Percentiles rank a stretch among this genome's conserved stretches.
phyloP scores from a whole-genome alignment of 2,329 filamentous ascomycete species.

The Phaeophleospora eucalypticola region DNA sequence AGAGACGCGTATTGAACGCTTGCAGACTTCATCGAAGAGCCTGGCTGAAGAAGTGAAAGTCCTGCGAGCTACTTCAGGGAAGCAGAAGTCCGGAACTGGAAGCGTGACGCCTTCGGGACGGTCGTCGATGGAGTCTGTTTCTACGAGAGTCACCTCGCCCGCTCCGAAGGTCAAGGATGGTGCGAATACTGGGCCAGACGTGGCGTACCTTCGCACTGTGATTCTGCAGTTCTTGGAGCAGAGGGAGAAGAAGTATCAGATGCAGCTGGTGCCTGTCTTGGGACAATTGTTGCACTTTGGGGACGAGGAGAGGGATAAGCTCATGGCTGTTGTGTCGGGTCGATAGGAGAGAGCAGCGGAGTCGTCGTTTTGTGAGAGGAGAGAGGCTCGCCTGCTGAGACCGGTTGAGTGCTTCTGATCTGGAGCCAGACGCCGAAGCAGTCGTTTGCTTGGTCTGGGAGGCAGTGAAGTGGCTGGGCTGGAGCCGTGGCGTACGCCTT shows the following conservation, averaged over 20 bases:
- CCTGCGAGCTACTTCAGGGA: constrained; percentile 39
- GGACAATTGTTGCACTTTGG: constrained; percentile 74
- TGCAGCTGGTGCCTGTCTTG: constrained; percentile 72
- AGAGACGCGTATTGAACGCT: constrained; percentile 23
- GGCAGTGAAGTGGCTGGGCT: too few species aligned
- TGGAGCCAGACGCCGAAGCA: too few species aligned
- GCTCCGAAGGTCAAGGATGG: constrained; percentile 20
- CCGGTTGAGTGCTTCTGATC: too few species aligned
- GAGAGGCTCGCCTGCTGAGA: too few species aligned
- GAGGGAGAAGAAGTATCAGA: constrained; percentile 70
- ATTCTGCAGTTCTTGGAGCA: constrained; percentile 77
- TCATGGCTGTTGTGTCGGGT: constrained; percentile 67
- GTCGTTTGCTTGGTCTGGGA: too few species aligned
- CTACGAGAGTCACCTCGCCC: constrained; percentile 48
- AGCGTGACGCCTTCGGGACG: constrained; percentile 52
- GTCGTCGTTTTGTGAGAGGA: too few species aligned
- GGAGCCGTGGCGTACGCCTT: too few species aligned
- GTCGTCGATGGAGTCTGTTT: constrained; percentile 59
- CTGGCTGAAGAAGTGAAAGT: constrained; percentile 57
- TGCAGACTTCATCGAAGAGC: constrained; percentile 60
- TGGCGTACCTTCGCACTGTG: constrained; percentile 74
- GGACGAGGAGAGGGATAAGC: constrained; percentile 80
- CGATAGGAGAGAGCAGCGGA: constrained; percentile 30
- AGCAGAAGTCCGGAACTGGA: constrained; percentile 37
- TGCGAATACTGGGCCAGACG: constrained; percentile 44